Conservation (phyloP, 108 stramenopile species). For the Discostella pseudostelligera region DNA sequence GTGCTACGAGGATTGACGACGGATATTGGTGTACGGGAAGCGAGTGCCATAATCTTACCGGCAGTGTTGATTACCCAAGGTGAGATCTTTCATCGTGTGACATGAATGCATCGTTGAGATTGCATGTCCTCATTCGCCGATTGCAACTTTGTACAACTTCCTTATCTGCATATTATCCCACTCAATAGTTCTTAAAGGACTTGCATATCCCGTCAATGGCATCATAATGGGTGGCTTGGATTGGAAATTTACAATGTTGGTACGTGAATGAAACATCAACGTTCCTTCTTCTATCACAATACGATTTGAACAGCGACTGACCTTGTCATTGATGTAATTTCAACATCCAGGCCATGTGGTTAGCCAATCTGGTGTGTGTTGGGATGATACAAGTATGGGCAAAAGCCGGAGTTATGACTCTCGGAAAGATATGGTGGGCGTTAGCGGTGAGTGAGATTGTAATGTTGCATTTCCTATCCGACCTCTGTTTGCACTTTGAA, state of each 20-base stretch:
- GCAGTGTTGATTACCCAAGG: conserved; percentile 82
- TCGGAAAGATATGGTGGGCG: conserved; percentile 86
- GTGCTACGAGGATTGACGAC: conserved; percentile 83
- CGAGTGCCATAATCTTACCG: conserved; percentile 74
- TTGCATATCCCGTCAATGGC: conserved; percentile 93
- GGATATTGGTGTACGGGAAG: conserved; percentile 67
- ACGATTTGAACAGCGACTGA: too few relatives aligned
- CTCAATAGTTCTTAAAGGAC: conserved; percentile 56
- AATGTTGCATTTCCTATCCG: background rate
- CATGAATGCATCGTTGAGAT: background rate
- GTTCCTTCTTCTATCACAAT: too few relatives aligned
- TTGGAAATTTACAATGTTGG: conserved; percentile 82
- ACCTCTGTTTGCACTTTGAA: background rate
- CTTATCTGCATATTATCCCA: too few relatives aligned
- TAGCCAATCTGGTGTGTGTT: conserved; percentile 79
- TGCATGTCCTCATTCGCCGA: too few relatives aligned
- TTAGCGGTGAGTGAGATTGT: conserved; percentile 40
- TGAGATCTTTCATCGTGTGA: conserved; percentile 8
- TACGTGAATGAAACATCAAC: background rate
- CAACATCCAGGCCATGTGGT: conserved; percentile 70
- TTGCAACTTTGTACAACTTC: too few relatives aligned
- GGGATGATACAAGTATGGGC: conserved; percentile 64
- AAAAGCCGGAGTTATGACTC: conserved; percentile 33
- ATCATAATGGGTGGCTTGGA: conserved; percentile 94
- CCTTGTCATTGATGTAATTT: background rate